These are phyloP conservation scores for Lepiota subincarnata DNA, from an alignment of 768 basidiomycete species.

Conservation along the genomic window DNA sequence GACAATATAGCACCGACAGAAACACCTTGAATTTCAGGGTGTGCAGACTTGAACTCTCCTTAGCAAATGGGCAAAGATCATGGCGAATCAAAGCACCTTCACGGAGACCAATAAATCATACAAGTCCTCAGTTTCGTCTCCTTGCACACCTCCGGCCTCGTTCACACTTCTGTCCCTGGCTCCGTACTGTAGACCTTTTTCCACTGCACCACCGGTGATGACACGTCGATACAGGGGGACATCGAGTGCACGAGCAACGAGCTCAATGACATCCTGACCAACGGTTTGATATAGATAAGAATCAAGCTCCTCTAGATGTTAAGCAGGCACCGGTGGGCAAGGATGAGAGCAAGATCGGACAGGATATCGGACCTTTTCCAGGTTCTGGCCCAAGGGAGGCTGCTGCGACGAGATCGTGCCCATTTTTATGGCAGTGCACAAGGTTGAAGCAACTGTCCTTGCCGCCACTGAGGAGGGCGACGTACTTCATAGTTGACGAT, in stretches of 20 bases:
- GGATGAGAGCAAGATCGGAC: conserved; percentile 5
- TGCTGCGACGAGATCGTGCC: conserved; percentile 83
- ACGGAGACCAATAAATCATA: conserved; percentile 66
- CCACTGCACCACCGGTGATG: conserved; percentile 78
- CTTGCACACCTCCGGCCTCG: conserved; percentile 46
- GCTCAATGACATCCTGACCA: conserved; percentile 87
- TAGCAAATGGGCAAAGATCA: neutral
- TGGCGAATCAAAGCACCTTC: conserved; percentile 49
- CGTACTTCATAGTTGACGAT: conserved; percentile 68
- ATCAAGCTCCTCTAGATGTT: conserved; percentile 86
- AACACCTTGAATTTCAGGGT: conserved; percentile 82
- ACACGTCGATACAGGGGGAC: conserved; percentile 81
- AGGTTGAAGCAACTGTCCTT: conserved; percentile 98
- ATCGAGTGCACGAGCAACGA: conserved; percentile 79
- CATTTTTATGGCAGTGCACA: conserved; percentile 79
- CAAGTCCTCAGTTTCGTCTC: conserved; percentile 97
- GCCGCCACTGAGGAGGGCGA: conserved; percentile 93
- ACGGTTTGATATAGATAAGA: conserved; percentile 99
- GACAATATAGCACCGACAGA: conserved; percentile 97
- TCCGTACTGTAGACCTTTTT: conserved; percentile 86
- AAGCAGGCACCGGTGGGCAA: conserved; percentile 20
- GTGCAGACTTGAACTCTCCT: conserved; percentile 30
- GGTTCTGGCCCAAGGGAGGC: conserved; percentile 81
- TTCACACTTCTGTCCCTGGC: conserved; percentile 38
- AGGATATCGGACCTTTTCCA: conserved; percentile 69